These are phyloP conservation scores for Collybia nuda DNA, from an alignment of 768 basidiomycete genomes.

Conservation along the genomic window DNA sequence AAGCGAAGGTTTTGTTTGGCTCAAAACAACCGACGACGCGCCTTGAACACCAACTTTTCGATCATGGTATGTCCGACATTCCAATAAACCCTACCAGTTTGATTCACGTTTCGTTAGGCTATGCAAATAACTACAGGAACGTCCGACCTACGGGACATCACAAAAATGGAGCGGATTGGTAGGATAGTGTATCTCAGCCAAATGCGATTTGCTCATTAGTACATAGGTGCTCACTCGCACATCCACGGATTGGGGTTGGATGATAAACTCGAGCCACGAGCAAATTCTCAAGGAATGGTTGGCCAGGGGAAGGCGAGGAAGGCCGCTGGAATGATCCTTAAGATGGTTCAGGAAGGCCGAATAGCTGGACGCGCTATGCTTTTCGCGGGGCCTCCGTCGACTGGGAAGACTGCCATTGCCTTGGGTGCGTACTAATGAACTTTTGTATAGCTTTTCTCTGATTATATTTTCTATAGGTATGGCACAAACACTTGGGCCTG, in stretches of 20 bases:
- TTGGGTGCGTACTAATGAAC: slow-evolving; percentile 58
- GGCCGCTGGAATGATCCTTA: slow-evolving; percentile 95
- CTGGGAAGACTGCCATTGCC: slow-evolving; percentile 98
- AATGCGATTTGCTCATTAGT: slow-evolving; percentile 7
- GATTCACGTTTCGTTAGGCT: slow-evolving; percentile 24
- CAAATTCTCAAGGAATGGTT: slow-evolving; percentile 93
- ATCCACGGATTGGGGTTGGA: slow-evolving; percentile 95
- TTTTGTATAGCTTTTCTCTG: neutral
- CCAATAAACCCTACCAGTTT: neutral
- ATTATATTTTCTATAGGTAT: slow-evolving; percentile 58
- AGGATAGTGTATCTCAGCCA: neutral
- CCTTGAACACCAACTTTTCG: slow-evolving; percentile 3
- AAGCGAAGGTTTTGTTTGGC: slow-evolving; percentile 5
- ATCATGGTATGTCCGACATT: slow-evolving; percentile 9
- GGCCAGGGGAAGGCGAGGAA: slow-evolving; percentile 96
- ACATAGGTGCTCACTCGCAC: slow-evolving; percentile 85
- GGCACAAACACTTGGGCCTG: slow-evolving; percentile 92
- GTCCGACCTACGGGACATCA: slow-evolving; percentile 81
- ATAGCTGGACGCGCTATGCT: slow-evolving; percentile 96
- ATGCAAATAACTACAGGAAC: slow-evolving; percentile 77
- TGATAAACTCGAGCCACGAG: slow-evolving; percentile 85
- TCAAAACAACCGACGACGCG: slow-evolving; percentile 5
- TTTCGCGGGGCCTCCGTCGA: slow-evolving; percentile 96
- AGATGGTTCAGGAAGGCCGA: slow-evolving; percentile 95
- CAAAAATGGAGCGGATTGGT: slow-evolving; percentile 94